A percentile compares a stretch with the other conserved stretches of the same genome.
phyloP scores from a whole-genome alignment of 495 filamentous ascomycete genomes.

The Aspergillus leporis region DNA sequence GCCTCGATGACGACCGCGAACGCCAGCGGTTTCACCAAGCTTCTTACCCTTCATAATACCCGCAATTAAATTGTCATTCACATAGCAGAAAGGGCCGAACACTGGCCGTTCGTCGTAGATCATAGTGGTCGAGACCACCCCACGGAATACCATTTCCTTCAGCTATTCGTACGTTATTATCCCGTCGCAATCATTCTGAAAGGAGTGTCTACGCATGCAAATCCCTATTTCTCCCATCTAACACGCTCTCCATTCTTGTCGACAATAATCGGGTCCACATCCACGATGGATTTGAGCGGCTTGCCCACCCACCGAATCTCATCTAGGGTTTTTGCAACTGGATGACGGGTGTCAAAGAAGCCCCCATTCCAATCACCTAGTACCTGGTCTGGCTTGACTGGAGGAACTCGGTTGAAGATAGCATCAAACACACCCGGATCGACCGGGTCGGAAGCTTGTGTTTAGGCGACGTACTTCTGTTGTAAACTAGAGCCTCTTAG shows the following conservation, averaged over 20 bases:
- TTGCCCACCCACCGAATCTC: slow-evolving; percentile 27
- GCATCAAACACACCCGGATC: neutral
- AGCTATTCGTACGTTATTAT: neutral
- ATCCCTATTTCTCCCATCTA: slow-evolving; percentile 22
- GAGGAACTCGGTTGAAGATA: slow-evolving; percentile 17
- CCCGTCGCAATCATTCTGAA: neutral
- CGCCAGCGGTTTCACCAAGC: too few species aligned
- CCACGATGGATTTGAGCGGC: slow-evolving; percentile 17
- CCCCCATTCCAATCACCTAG: slow-evolving; percentile 31
- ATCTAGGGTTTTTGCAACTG: slow-evolving; percentile 18
- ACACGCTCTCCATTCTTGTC: slow-evolving; percentile 21
- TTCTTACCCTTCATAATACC: neutral
- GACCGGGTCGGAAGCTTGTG: neutral
- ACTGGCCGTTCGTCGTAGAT: slow-evolving; percentile 7
- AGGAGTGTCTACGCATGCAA: slow-evolving; percentile 17
- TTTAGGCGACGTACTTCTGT: neutral
- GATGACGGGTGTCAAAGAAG: slow-evolving; percentile 25
- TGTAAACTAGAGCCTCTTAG: neutral
- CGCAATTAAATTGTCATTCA: neutral
- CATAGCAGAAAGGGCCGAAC: slow-evolving; percentile 6
- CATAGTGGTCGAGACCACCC: slow-evolving; percentile 4
- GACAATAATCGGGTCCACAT: slow-evolving; percentile 28
- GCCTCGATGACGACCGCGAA: too few species aligned
- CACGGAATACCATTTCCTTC: slow-evolving; percentile 3
- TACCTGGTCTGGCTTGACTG: slow-evolving; percentile 21